phyloP scores from a whole-genome alignment of 371 early-diverging fungal species.

The Haplosporangium sp. region DNA sequence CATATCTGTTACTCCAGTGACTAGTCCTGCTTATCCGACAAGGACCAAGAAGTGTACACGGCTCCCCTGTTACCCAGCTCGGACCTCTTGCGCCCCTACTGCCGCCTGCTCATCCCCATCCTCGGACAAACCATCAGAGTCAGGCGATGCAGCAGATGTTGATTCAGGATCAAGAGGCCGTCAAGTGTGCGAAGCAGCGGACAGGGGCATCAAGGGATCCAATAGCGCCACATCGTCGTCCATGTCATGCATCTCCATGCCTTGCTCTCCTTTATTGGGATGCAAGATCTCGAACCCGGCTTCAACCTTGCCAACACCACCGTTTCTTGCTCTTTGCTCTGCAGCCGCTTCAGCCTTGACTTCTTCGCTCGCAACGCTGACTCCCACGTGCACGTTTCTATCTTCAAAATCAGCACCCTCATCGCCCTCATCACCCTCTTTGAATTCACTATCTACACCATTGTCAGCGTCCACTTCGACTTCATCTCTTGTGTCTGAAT shows the following conservation, averaged over 20 bases:
- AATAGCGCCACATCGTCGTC: conserved; percentile 3
- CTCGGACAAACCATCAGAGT: neutral
- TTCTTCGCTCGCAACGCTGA: conserved; percentile 3
- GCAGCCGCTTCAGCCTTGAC: conserved; percentile 21
- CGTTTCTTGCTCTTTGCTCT: conserved; percentile 25
- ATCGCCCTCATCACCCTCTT: conserved; percentile 5
- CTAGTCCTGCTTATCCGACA: conserved; percentile 19
- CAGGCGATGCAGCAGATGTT: neutral
- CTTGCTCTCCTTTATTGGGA: conserved; percentile 41
- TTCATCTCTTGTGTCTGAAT: conserved; percentile 5
- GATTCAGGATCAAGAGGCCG: too few relatives aligned
- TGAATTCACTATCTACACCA: neutral
- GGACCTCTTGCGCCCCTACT: conserved; percentile 1
- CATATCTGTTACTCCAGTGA: neutral
- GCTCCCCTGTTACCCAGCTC: conserved; percentile 35
- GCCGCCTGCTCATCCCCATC: neutral
- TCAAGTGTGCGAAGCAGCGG: neutral
- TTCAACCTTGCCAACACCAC: conserved; percentile 11
- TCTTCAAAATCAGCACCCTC: conserved; percentile 1
- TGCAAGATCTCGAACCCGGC: conserved; percentile 20
- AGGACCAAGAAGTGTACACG: conserved; percentile 37
- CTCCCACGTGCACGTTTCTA: neutral
- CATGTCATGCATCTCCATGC: conserved; percentile 50
- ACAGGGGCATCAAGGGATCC: neutral
- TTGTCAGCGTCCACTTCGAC: conserved; percentile 10